These are phyloP conservation scores for Taxillus chinensis DNA, from an alignment of 164 flowering plant genomes.

Conservation along the genomic window DNA sequence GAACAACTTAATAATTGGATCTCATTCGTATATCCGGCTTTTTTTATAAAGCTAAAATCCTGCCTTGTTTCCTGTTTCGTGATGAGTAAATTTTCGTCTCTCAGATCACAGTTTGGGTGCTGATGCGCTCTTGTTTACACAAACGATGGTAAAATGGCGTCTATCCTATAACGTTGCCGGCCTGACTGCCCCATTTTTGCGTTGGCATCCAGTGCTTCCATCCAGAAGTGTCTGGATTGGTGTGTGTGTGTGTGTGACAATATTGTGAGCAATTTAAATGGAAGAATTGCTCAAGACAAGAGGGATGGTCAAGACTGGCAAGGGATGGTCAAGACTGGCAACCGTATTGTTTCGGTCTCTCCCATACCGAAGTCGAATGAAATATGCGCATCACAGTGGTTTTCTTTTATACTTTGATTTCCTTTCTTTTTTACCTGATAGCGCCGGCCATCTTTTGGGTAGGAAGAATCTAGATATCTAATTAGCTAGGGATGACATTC, in stretches of 20 bases:
- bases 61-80: background rate
- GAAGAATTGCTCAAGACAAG: constrained; percentile 87
- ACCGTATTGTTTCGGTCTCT: constrained; percentile 85
- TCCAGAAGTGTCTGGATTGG: constrained; percentile 74
- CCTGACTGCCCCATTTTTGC: constrained; percentile 99
- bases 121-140: constrained; percentile 93
- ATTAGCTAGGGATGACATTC: too few relatives aligned
- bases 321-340: constrained; percentile 90
- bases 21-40: background rate
- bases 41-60: background rate
- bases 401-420: too few relatives aligned
- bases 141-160: constrained; percentile 86
- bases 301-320: constrained; percentile 87
- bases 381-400: background rate
- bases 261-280: constrained; percentile 72
- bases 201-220: constrained; percentile 62
- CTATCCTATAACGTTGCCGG: constrained; percentile 84
- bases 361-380: constrained; percentile 91
- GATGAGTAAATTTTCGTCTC: constrained; percentile 12
- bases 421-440: too few relatives aligned
- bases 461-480: too few relatives aligned
- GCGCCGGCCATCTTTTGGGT: too few relatives aligned
- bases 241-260: constrained; percentile 95
- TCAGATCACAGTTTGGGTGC: constrained; percentile 86
- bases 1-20: too few relatives aligned